Conservation (phyloP, 257 asterid genomes). For the Linaria vulgaris region DNA sequence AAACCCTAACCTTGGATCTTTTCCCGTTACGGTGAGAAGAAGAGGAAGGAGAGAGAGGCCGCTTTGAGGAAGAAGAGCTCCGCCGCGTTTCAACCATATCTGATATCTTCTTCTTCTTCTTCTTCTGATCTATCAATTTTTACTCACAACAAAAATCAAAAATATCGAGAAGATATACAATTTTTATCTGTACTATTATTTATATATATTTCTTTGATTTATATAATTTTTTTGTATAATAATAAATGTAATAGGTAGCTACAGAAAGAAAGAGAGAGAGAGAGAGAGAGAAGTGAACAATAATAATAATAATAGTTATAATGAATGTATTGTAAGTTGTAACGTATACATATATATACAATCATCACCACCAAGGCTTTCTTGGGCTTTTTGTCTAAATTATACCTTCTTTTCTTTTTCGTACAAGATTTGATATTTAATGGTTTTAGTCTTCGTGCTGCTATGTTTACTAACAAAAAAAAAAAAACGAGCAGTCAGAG, state of each 20-base stretch:
- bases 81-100: slow-evolving; percentile 91
- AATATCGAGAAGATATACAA: slow-evolving; percentile 12
- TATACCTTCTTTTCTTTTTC: not conserved
- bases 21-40: slow-evolving; percentile 62
- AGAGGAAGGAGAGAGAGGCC: slow-evolving; percentile 55
- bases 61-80: slow-evolving; percentile 78
- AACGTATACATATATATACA: slow-evolving; percentile 31
- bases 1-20: slow-evolving; percentile 76
- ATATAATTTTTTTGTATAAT: too few relatives aligned
- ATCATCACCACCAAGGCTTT: not conserved
- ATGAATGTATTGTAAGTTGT: too few relatives aligned
- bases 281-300: slow-evolving; percentile 28
- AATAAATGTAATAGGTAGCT: not conserved
- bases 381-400: not conserved
- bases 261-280: not conserved
- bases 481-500: too few relatives aligned
- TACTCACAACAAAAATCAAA: slow-evolving; percentile 26
- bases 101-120: too few relatives aligned
- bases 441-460: too few relatives aligned
- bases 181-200: not conserved
- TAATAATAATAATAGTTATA: too few relatives aligned
- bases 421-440: too few relatives aligned
- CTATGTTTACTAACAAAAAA: too few relatives aligned
- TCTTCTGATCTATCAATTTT: slow-evolving; percentile 21
- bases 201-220: not conserved